Evolutionary conservation across 2,329 filamentous ascomycete species (phyloP), one percentile per base, ranked within the genome.

Genomic region (Sclerotinia trifoliorum): DNA sequence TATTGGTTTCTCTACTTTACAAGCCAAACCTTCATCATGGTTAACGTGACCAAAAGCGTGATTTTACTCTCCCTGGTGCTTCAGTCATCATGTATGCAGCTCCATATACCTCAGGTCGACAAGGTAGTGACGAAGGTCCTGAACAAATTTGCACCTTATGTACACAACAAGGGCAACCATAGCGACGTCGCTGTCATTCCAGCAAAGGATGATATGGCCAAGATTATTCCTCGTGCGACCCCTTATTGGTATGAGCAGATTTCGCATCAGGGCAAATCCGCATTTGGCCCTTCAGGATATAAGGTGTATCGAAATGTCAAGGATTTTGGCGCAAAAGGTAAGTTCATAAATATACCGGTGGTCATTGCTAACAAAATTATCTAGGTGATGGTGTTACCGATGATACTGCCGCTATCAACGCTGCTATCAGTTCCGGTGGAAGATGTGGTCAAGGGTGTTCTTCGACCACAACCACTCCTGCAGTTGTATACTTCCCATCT

Each of bases 341-440:
- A 46, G 64, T 68, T 21, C 1, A 21, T 39, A 6, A 8, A 13
- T 39, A 13, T 26, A 21, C 24, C 15, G 7, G 42, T 5, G 24
- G 92, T 10, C 29, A 0, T 6, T 66, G 44, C 49, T 13, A 48
- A 35, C 58, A 35, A 42, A 42, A 42, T 32, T 42, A 32, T 29
- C 10, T 62, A 70, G 72, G 73, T 58, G 86, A 90, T 74, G 72
- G 88, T 17, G 79, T 81, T 0, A 90, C 89, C 24, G 94, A 97
- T 77, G 93, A 97, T 77, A 96, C 93, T 0, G 71, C 80, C 1
- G 92, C 93, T 68, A 96, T 97, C 84, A 96, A 97, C 81, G 79
- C 81, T 32, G 74, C 73, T 13, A 74, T 75, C 1, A 71, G 64
- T 60, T 48, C 57, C 39, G 72, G 72, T 29, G 66, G 56, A 21